Evolutionary conservation across 306 rosid genomes (phyloP).

Genomic region (Acacia melanoxylon): DNA sequence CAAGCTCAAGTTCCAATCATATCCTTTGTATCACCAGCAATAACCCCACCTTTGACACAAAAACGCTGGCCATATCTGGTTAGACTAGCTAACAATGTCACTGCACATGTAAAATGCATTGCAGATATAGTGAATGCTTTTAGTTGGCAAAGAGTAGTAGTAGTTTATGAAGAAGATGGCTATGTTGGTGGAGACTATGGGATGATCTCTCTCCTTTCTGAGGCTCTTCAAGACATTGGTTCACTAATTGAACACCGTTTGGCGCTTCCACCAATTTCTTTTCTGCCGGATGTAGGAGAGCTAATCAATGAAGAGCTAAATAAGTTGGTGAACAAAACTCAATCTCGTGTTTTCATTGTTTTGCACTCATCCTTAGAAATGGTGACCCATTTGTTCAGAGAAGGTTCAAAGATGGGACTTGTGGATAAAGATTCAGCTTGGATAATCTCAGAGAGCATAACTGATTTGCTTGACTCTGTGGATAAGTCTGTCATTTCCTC

Average conservation of each 20-base stretch:
- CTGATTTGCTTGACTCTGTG: constrained; percentile 51
- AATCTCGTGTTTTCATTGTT: constrained; percentile 67
- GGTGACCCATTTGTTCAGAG: constrained; percentile 55
- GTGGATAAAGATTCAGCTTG: constrained; percentile 57
- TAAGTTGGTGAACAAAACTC: constrained; percentile 39
- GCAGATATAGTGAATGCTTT: constrained; percentile 47
- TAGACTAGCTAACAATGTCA: constrained; percentile 37
- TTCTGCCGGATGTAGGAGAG: constrained; percentile 39
- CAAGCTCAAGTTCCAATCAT: constrained; percentile 52
- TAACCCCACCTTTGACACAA: constrained; percentile 38
- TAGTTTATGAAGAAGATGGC: constrained; percentile 48
- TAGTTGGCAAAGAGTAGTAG: constrained; percentile 54
- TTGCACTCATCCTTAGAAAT: constrained; percentile 54
- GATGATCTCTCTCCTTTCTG: constrained; percentile 46
- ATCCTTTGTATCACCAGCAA: constrained; percentile 57
- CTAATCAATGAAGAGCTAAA: constrained; percentile 41
- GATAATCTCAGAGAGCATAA: constrained; percentile 61
- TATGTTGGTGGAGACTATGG: constrained; percentile 49
- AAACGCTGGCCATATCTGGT: constrained; percentile 54
- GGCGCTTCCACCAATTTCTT: constrained; percentile 54
- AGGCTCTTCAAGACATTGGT: constrained; percentile 58
- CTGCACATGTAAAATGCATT: constrained; percentile 43
- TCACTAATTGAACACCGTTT: constrained; percentile 56
- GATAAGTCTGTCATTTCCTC: constrained; percentile 43
- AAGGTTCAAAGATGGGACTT: constrained; percentile 59